phyloP scores from a whole-genome alignment of 768 basidiomycete species.

The Strobilomyces confusus region DNA sequence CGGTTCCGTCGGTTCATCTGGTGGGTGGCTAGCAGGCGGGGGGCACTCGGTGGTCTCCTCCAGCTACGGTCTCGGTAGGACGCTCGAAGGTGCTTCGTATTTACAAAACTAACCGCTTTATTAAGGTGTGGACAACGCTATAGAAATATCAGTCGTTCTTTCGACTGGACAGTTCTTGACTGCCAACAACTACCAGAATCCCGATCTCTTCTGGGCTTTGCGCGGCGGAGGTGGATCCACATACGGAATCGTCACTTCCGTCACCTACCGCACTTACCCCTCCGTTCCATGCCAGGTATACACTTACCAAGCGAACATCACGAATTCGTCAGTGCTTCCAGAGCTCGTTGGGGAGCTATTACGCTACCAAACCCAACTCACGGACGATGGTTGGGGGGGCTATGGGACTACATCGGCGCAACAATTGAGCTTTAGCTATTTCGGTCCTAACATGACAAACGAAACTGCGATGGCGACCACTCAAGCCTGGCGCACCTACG shows the following conservation, averaged over 20 bases:
- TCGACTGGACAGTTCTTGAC: slow-evolving; percentile 38
- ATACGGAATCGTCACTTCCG: not conserved
- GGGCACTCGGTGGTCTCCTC: slow-evolving; percentile 39
- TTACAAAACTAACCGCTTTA: not conserved
- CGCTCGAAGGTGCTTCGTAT: not conserved
- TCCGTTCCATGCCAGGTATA: not conserved
- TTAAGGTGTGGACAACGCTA: slow-evolving; percentile 44
- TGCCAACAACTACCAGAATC: slow-evolving; percentile 39
- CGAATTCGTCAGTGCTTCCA: not conserved
- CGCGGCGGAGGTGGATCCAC: not conserved
- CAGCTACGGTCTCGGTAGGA: slow-evolving; percentile 40
- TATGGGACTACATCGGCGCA: not conserved
- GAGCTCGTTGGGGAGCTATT: not conserved
- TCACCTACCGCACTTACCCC: not conserved
- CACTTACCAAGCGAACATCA: not conserved
- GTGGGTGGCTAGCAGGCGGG: slow-evolving; percentile 35
- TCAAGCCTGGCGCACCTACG: slow-evolving; percentile 30
- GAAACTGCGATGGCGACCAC: not conserved
- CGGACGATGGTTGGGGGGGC: not conserved
- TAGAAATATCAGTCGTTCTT: slow-evolving; percentile 44
- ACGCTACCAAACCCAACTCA: not conserved
- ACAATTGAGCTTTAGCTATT: not conserved
- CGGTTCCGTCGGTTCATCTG: slow-evolving; percentile 44
- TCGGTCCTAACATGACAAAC: not conserved
- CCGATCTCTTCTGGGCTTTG: slow-evolving; percentile 50